These are phyloP conservation scores for Trichoderma guizhouense DNA, from an alignment of 2,329 filamentous ascomycete genomes.

Conservation along the genomic window DNA sequence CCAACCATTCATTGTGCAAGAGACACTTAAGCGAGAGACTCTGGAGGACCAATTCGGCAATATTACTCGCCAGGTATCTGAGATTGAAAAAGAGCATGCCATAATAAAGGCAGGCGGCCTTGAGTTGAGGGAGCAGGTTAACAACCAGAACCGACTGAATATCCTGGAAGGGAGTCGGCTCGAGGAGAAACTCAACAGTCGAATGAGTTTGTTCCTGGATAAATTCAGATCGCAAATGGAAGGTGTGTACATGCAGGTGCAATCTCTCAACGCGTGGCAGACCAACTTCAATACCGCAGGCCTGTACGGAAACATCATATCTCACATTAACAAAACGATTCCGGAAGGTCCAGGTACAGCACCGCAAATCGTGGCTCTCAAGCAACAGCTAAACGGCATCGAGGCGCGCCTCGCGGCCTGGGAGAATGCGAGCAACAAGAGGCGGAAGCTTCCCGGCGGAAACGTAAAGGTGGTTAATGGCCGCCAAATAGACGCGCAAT, in stretches of 20 bases:
- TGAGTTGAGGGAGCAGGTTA: constrained; percentile 21
- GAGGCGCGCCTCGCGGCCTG: background rate
- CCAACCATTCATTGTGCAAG: constrained; percentile 24
- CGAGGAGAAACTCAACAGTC: background rate
- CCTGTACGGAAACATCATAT: constrained; percentile 40
- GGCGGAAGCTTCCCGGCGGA: constrained; percentile 9
- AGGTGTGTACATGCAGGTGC: constrained; percentile 24
- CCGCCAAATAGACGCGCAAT: background rate
- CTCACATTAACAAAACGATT: constrained; percentile 32
- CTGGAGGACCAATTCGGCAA: constrained; percentile 18
- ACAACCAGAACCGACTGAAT: constrained; percentile 18
- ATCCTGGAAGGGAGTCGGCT: constrained; percentile 34
- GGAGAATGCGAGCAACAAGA: constrained; percentile 2
- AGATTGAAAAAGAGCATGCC: constrained; percentile 4
- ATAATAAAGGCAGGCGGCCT: background rate
- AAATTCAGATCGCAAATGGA: background rate
- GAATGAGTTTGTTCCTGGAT: background rate
- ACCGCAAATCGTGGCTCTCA: constrained; percentile 23
- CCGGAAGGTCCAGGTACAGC: constrained; percentile 19
- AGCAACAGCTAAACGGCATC: background rate
- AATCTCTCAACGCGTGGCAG: constrained; percentile 45
- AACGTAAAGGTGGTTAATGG: background rate
- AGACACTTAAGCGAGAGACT: constrained; percentile 18
- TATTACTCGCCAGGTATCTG: constrained; percentile 1
- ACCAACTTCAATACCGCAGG: constrained; percentile 46